These are phyloP conservation scores for Parmelia sp. DNA, from an alignment of 495 filamentous ascomycete genomes.

Conservation along the genomic window DNA sequence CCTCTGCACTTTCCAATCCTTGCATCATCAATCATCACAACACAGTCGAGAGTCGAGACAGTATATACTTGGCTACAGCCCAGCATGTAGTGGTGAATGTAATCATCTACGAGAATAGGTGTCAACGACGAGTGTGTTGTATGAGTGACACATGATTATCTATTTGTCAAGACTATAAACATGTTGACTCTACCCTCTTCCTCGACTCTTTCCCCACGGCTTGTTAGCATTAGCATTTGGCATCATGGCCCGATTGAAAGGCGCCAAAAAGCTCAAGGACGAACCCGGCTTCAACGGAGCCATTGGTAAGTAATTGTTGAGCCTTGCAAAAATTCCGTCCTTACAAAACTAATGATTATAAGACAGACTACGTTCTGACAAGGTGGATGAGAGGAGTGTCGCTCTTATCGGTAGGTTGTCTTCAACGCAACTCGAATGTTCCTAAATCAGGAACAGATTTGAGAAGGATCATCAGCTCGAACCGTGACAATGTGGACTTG, in stretches of 20 bases:
- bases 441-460: constrained; percentile 40
- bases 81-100: neutral
- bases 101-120: neutral
- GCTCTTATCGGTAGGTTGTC: constrained; percentile 46
- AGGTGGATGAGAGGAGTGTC: constrained; percentile 45
- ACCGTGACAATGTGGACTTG: constrained; percentile 51
- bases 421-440: constrained; percentile 32
- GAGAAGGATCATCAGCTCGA: constrained; percentile 56
- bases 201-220: neutral
- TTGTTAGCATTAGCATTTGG: neutral
- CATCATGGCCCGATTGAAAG: neutral
- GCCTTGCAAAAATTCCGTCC: neutral
- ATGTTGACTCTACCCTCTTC: neutral
- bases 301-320: constrained; percentile 22
- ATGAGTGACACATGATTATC: neutral
- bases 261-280: neutral
- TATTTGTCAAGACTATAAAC: neutral
- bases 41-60: too few species aligned
- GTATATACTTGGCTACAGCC: neutral
- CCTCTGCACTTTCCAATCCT: neutral
- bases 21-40: too few species aligned
- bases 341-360: constrained; percentile 16
- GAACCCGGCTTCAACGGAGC: constrained; percentile 21
- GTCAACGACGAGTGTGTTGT: neutral
- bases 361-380: constrained; percentile 47